Base-by-base conservation (phyloP, 345 rosid species). In the Pugionium dolabratum region DNA sequence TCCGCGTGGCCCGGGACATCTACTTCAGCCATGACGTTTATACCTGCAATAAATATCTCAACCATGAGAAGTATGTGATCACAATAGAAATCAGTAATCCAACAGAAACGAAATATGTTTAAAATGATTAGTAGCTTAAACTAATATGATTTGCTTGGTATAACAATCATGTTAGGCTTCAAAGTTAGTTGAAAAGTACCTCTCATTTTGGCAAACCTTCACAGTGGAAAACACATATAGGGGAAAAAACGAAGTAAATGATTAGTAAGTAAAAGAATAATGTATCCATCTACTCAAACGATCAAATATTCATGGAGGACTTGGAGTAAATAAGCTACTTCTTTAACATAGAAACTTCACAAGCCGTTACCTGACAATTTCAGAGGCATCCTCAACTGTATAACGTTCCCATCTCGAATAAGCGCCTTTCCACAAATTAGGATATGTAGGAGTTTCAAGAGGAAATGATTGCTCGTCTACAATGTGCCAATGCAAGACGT, bases 1-100 rank as follows among this genome's bases (percentile, higher is more conserved):
- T 85, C 92, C 4, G 92, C 99, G 79, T 94, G 99, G 71, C 99
- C 99, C 54, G 99, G 99, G 48, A 90, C 88, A 74, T 94, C 99
- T 63, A 85, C 64, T 83, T 94, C 97, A 25, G 99, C 88, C 99
- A 94, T 90, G 45, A 90, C 81, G 66, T 90, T 83, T 70, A 94
- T 88, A 59, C 99, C 99, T 94, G 83, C 75, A 60, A 34, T 10
- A 29, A 65, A 9, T 39, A 68, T 40, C 32, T 11, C 40, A 56
- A 33, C 53, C 26, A 32, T 54, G n/a, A 37, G 43, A 62, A 46
- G 35, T 9, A 54, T 54, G 32, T 46, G 5, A 6, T 3, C 11
- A 27, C 26, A 45, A 7, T n/a, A 9, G 30, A 33, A 66, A 50
- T 39, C 6, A 56, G 8, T 10, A 65, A 54, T 49, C 18, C 18